Base-by-base conservation (phyloP, 1,284 basidiomycete genomes). In the Malassezia cuniculi region DNA sequence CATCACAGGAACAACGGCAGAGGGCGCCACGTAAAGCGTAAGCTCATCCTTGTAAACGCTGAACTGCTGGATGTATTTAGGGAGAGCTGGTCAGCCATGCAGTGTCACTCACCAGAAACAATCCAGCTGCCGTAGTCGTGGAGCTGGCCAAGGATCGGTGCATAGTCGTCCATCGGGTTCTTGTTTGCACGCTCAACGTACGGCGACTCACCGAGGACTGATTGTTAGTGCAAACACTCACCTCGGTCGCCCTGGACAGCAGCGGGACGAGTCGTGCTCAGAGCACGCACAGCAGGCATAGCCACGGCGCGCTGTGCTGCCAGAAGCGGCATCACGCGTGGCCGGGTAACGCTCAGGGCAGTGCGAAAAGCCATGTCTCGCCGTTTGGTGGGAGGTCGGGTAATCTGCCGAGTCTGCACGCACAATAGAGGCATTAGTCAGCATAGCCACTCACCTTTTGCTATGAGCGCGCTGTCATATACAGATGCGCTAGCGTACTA, bases 401-500 rank as follows among this genome's bases (percentile, higher is more conserved):
- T n/a, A n/a, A n/a, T n/a, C n/a, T n/a, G n/a, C n/a, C n/a, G n/a
- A n/a, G n/a, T n/a, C n/a, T n/a, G n/a, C n/a, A n/a, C n/a, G n/a
- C n/a, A n/a, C n/a, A n/a, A n/a, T n/a, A n/a, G n/a, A n/a, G 7
- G 22, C 22, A 24, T 24, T 24, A 24, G 22, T 24, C 22, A 24
- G 22, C 22, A 24, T 6, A 6, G 22, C 22, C 22, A 24, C 22
- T 11, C 11, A 24, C 22, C 22, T 6, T 11, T 6, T 24, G 7
- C 7, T 11, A 6, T 6, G 22, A 6, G 22, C 7, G 7, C 22
- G 18, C 39, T 54, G 16, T 42, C 47, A 15, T 20, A 44, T 15
- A 45, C 51, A 3, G 87, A 93, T 69, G 83, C 85, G 16, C 74
- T 93, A 42, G 85, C 89, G 10, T 94, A 94, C 71, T 87, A 85